Percentiles rank a stretch among this genome's conserved stretches.
phyloP scores from a whole-genome alignment of 2,329 filamentous ascomycete species.

The Ceratocystis lukuohia region DNA sequence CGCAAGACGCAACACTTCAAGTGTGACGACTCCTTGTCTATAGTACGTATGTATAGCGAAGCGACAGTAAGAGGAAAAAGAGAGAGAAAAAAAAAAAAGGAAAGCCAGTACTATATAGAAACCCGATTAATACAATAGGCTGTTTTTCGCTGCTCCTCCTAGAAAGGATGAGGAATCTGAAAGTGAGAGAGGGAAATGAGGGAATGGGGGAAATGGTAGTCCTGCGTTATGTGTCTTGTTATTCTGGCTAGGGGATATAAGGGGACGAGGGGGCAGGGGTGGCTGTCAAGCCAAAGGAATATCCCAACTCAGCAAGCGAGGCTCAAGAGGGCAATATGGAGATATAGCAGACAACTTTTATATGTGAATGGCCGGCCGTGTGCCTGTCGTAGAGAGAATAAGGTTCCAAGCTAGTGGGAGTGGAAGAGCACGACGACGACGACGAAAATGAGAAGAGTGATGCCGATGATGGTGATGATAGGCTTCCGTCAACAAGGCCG shows the following conservation, averaged over 20 bases:
- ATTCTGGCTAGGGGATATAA: background rate
- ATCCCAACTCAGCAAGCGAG: constrained; percentile 10
- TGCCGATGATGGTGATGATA: background rate
- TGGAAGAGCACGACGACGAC: background rate
- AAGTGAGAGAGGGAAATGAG: background rate
- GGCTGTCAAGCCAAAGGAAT: constrained; percentile 8
- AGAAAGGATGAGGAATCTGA: background rate
- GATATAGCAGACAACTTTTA: constrained; percentile 8
- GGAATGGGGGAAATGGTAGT: background rate
- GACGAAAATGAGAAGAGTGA: background rate
- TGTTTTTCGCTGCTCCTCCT: background rate
- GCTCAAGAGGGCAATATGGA: constrained; percentile 6
- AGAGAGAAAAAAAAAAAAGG: background rate
- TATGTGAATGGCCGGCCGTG: background rate
- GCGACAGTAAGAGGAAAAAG: background rate
- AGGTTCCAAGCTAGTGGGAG: constrained; percentile 6
- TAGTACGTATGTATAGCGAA: background rate
- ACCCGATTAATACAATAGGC: background rate
- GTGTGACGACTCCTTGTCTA: no score
- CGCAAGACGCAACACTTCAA: no score
- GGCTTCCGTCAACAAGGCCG: no score
- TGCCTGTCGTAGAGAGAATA: constrained; percentile 1
- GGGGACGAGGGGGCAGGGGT: background rate
- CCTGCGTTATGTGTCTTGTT: background rate
- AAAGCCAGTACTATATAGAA: background rate